phyloP scores from a whole-genome alignment of 768 basidiomycete species.

The Boletus reticuloceps region DNA sequence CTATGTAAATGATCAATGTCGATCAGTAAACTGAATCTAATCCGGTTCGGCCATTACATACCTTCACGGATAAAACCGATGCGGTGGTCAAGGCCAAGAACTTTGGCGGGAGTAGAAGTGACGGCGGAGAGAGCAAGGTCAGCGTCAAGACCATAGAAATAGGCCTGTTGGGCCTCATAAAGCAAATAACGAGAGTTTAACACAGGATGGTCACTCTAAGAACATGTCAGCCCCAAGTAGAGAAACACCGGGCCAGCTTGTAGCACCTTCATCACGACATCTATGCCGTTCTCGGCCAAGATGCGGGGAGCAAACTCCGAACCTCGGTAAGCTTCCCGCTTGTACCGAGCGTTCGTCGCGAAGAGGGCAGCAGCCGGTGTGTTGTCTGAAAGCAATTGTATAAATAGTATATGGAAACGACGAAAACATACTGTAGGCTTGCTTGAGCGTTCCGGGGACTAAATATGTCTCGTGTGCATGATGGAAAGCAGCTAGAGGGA shows the following conservation, averaged over 20 bases:
- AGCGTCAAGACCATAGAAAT: conserved; percentile 67
- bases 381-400: conserved; percentile 32
- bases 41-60: conserved; percentile 12
- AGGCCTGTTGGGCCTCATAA: conserved; percentile 62
- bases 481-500: conserved; percentile 78
- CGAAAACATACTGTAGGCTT: conserved; percentile 45
- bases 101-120: conserved; percentile 66
- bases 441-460: conserved; percentile 78
- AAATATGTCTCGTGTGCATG: conserved; percentile 90
- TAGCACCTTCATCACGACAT: conserved; percentile 58
- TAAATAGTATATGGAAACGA: not conserved
- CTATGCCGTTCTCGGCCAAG: conserved; percentile 53
- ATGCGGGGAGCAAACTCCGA: conserved; percentile 65
- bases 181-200: conserved; percentile 54
- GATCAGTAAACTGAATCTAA: not conserved
- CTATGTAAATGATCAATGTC: conserved; percentile 27
- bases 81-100: conserved; percentile 73
- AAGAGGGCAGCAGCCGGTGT: conserved; percentile 79
- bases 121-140: conserved; percentile 68
- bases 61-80: conserved; percentile 62
- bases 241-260: conserved; percentile 23
- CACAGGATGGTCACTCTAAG: conserved; percentile 53
- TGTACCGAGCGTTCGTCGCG: conserved; percentile 69
- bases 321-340: conserved; percentile 62
- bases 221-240: conserved; percentile 6